Percentiles rank a stretch among this genome's conserved stretches.
phyloP scores from a whole-genome alignment of 768 basidiomycete genomes.

The Phanerodontia chrysosporium region DNA sequence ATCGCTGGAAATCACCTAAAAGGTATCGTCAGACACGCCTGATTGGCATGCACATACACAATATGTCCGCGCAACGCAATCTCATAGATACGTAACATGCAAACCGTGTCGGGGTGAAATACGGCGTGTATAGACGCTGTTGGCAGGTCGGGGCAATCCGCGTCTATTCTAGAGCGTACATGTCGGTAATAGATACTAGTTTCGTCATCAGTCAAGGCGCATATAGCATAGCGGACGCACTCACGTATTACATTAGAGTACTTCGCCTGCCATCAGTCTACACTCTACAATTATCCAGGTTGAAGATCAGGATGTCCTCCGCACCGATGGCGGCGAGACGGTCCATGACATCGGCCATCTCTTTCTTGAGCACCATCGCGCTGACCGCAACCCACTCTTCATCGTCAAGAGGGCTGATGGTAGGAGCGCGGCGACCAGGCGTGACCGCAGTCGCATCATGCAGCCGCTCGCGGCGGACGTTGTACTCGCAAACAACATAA shows the following conservation, averaged over 20 bases:
- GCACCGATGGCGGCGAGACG: conserved; percentile 77
- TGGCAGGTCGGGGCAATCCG: too few species aligned
- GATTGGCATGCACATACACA: too few species aligned
- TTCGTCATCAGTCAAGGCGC: too few species aligned
- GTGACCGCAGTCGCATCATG: conserved; percentile 64
- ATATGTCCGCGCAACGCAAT: too few species aligned
- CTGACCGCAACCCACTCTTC: conserved; percentile 89
- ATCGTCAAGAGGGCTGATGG: conserved; percentile 79
- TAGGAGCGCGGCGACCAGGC: conserved; percentile 86
- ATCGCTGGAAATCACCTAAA: too few species aligned
- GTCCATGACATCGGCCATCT: conserved; percentile 85
- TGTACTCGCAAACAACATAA: conserved; percentile 92
- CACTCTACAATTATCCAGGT: conserved; percentile 91
- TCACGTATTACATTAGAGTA: neutral
- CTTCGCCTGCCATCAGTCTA: conserved; percentile 27
- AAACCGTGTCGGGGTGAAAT: too few species aligned
- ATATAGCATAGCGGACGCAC: too few species aligned
- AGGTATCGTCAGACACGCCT: too few species aligned
- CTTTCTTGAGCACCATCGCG: conserved; percentile 86
- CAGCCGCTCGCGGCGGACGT: conserved; percentile 67
- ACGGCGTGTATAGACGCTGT: too few species aligned
- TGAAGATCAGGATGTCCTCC: conserved; percentile 86
- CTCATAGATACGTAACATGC: too few species aligned
- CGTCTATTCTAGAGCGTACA: too few species aligned
- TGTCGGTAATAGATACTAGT: too few species aligned